A percentile compares a stretch with the other conserved stretches of the same genome.
phyloP scores from a whole-genome alignment of 2,329 filamentous ascomycete species.

The Arachnopeziza araneosa region DNA sequence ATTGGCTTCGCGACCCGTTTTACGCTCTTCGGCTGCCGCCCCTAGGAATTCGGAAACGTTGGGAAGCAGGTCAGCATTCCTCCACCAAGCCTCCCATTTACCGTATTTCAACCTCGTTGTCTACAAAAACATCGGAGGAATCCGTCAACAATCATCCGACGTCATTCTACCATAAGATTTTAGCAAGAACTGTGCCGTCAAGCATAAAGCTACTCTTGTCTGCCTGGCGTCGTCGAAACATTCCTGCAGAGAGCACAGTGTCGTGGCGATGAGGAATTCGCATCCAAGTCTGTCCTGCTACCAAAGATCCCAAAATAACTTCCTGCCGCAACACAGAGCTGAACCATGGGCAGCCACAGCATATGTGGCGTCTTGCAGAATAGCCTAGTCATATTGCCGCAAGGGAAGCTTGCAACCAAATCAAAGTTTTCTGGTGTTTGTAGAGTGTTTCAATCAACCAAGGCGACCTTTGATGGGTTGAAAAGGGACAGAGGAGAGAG shows the following conservation, averaged over 20 bases:
- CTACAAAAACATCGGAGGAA: neutral
- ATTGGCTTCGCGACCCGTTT: neutral
- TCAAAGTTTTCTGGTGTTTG: too few relatives aligned
- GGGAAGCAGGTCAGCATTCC: neutral
- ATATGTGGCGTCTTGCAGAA: too few relatives aligned
- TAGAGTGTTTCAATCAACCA: too few relatives aligned
- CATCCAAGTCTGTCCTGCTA: neutral
- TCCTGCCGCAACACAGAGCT: neutral
- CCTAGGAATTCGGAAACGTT: neutral
- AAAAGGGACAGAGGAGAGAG: neutral
- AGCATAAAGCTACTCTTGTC: neutral
- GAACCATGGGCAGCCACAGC: neutral
- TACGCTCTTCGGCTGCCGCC: neutral
- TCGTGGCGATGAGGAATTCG: neutral
- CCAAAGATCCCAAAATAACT: neutral
- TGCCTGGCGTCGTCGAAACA: neutral
- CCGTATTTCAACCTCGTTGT: neutral
- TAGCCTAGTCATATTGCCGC: too few relatives aligned
- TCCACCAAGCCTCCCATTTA: neutral
- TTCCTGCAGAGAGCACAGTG: neutral
- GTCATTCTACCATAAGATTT: neutral
- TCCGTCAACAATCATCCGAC: neutral
- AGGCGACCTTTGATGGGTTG: too few relatives aligned
- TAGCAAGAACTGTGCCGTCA: neutral
- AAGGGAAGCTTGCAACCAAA: too few relatives aligned